Percentiles rank a stretch among this genome's conserved stretches.
These are phyloP conservation scores for Microsporum ferrugineum DNA, from an alignment of 2,329 filamentous ascomycete genomes.

Conservation along the genomic window DNA sequence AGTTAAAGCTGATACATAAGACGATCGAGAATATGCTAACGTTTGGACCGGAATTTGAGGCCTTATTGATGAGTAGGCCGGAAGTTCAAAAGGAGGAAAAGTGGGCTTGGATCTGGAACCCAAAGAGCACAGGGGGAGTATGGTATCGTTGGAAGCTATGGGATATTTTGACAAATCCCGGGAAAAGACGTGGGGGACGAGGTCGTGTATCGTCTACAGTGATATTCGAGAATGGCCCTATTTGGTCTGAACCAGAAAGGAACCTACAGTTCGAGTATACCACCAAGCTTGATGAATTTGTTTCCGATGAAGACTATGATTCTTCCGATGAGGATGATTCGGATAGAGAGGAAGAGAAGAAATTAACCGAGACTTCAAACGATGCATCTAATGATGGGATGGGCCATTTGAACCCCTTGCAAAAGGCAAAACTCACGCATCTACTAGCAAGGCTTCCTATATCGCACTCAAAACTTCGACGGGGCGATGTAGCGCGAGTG, in stretches of 20 bases:
- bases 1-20: constrained; percentile 74
- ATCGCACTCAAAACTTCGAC: constrained; percentile 59
- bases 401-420: constrained; percentile 66
- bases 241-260: constrained; percentile 66
- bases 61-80: constrained; percentile 74
- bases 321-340: constrained; percentile 73
- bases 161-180: constrained; percentile 63
- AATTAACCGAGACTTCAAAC: constrained; percentile 35
- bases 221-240: constrained; percentile 63
- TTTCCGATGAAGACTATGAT: constrained; percentile 74
- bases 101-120: constrained; percentile 91
- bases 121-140: constrained; percentile 63
- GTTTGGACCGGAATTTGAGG: constrained; percentile 80
- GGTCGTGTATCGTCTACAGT: constrained; percentile 35
- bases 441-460: constrained; percentile 73
- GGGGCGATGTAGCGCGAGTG: constrained; percentile 74
- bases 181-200: constrained; percentile 22
- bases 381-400: constrained; percentile 39
- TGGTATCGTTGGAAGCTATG: constrained; percentile 92
- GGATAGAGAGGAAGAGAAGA: constrained; percentile 34
- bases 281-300: constrained; percentile 64
- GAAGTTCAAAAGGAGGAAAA: constrained; percentile 77
- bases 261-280: constrained; percentile 70
- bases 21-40: constrained; percentile 69
- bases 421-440: constrained; percentile 74